Base-by-base conservation (phyloP, 2,329 filamentous ascomycete species). In the Aspergillus calidoustus region DNA sequence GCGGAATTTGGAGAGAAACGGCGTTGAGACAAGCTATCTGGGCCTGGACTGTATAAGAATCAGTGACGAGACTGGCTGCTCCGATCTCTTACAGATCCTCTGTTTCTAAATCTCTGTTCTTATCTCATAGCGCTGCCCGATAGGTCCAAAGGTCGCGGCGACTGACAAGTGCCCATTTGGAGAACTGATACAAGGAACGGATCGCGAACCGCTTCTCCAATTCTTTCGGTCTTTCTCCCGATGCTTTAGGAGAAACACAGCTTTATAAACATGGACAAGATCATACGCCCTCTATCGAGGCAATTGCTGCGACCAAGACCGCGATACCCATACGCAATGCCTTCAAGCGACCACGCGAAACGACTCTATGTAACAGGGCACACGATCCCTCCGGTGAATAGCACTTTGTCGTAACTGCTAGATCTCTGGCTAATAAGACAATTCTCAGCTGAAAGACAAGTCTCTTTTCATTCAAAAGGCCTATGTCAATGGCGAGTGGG, bases 401-500 rank as follows among this genome's bases (percentile, higher is more conserved):
- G 5, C 30, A 17, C 17, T 22, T 15, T 25, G 1, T 46, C 6
- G 52, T 17, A 19, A 11, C 22, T 8, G 17, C 7, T 6, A 17
- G 19, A 41, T 6, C 7, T 9, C 6, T n/a, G 22, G 31, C 56
- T 70, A 28, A 69, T 48, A 48, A 22, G 13, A 13, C 3, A 34
- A 5, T 2, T 0, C 46, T 52, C 54, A 93, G 89, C 86, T 94
- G 72, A 91, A 88, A 73, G 91, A 94, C 69, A 86, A 87, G 41
- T 91, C 90, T 25, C 86, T 99, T 63, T 86, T 98, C 72, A 97
- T 96, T 82, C 87, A 89, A 69, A 86, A 93, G 74, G 80, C 88
- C 72, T 97, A 94, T 74, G 89, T 98, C 73, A 94, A 99, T 76
- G 95, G 95, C 72, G 86, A 96, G 85, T 99, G 93, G 91, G 86